These are phyloP conservation scores for Arxiozyma bovina DNA, from an alignment of 1,139 yeast species.

Conservation along the genomic window DNA sequence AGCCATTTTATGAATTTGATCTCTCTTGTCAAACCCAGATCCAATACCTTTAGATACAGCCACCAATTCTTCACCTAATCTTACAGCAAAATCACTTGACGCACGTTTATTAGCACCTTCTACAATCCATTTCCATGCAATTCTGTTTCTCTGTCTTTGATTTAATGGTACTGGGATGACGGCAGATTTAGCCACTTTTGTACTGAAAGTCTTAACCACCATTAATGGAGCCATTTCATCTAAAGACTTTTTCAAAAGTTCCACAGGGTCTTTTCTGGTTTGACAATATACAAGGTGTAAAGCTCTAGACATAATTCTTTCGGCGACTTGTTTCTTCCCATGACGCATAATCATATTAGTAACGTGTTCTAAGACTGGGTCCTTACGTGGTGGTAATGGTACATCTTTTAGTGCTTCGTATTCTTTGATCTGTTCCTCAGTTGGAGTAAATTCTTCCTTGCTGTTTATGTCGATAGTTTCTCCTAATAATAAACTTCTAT, in stretches of 20 bases:
- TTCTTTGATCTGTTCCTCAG: conserved; percentile 51
- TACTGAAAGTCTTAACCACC: conserved; percentile 65
- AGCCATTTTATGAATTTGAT: conserved; percentile 76
- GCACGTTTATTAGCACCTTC: conserved; percentile 77
- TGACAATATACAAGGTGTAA: conserved; percentile 52
- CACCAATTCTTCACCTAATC: conserved; percentile 83
- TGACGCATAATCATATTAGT: conserved; percentile 86
- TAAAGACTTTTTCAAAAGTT: conserved; percentile 60
- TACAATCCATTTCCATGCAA: conserved; percentile 83
- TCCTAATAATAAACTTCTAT: conserved; percentile 29
- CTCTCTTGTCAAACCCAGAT: conserved; percentile 75
- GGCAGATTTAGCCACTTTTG: conserved; percentile 77
- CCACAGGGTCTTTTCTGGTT: conserved; percentile 54
- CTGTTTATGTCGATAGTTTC: conserved; percentile 36
- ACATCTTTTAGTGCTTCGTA: conserved; percentile 41
- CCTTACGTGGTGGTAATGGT: conserved; percentile 54
- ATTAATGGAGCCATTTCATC: conserved; percentile 83
- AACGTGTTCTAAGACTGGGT: conserved; percentile 66
- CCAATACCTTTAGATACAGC: conserved; percentile 72
- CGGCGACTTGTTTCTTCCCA: conserved; percentile 81
- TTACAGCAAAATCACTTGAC: conserved; percentile 72
- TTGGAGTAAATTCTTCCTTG: conserved; percentile 41
- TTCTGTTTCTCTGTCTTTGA: conserved; percentile 73
- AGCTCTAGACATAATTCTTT: conserved; percentile 64
- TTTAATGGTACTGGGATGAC: conserved; percentile 78